Percentiles rank a stretch among this genome's conserved stretches.
Evolutionary conservation across 2,329 filamentous ascomycete species (phyloP).

Genomic region (Dendryphion nanum): DNA sequence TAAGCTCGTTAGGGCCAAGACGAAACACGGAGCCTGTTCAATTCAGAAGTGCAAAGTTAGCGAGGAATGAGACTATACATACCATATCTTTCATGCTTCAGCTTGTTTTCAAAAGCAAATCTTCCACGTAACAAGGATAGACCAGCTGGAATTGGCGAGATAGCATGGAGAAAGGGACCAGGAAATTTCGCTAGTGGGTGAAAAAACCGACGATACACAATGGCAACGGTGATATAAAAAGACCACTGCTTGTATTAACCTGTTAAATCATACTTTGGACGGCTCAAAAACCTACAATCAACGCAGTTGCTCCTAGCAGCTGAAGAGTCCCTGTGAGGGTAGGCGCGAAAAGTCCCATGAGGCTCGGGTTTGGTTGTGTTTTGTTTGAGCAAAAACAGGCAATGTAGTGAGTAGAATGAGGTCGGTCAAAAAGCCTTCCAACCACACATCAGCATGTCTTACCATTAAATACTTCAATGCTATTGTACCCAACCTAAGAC

Average conservation of each 20-base stretch:
- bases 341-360: background rate
- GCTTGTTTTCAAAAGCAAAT: constrained; percentile 6
- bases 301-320: background rate
- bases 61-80: background rate
- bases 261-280: background rate
- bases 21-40: constrained; percentile 41
- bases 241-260: constrained; percentile 1
- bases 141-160: constrained; percentile 5
- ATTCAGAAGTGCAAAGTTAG: background rate
- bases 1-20: constrained; percentile 46
- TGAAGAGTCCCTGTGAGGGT: background rate
- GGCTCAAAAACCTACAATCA: background rate
- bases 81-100: constrained; percentile 24
- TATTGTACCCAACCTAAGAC: no score
- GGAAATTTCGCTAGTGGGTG: constrained; percentile 8
- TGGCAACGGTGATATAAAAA: constrained; percentile 3
- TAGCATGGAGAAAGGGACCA: constrained; percentile 4
- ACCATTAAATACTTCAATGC: no score
- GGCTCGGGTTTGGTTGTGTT: background rate
- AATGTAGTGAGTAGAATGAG: background rate
- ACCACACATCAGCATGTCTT: no score
- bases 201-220: constrained; percentile 6
- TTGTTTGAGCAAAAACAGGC: background rate
- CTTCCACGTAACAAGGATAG: constrained; percentile 5
- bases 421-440: no score